phyloP scores from a whole-genome alignment of 495 filamentous ascomycete genomes.

The Choiromyces venosus region DNA sequence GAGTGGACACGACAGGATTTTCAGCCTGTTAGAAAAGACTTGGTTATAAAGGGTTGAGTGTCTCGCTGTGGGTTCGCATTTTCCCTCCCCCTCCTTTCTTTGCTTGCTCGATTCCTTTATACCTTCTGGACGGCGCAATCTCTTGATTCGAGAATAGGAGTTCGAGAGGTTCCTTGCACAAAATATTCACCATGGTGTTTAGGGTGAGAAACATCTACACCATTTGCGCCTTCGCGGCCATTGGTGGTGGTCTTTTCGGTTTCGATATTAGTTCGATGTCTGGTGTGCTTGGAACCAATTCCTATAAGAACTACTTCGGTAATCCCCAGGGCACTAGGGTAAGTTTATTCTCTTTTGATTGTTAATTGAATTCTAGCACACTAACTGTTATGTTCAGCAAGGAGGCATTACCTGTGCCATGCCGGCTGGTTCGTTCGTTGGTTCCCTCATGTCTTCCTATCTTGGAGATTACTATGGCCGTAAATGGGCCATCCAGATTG shows the following conservation, averaged over 20 bases:
- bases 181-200: constrained; percentile 25
- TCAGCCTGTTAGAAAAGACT: not conserved
- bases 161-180: not conserved
- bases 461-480: constrained; percentile 64
- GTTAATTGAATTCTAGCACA: not conserved
- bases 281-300: constrained; percentile 58
- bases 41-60: not conserved
- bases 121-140: not conserved
- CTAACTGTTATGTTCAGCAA: constrained; percentile 44
- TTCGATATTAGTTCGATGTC: constrained; percentile 70
- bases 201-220: constrained; percentile 54
- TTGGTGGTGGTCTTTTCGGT: constrained; percentile 58
- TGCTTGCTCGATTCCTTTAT: not conserved
- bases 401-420: constrained; percentile 65
- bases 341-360: constrained; percentile 13
- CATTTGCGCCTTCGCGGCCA: constrained; percentile 61
- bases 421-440: constrained; percentile 69
- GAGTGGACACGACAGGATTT: not conserved
- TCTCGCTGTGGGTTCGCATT: not conserved
- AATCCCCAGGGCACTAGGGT: constrained; percentile 44
- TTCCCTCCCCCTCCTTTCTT: not conserved
- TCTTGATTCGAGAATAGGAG: not conserved
- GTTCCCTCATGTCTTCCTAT: constrained; percentile 60
- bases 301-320: constrained; percentile 59
- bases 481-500: constrained; percentile 64